Conservation (phyloP, 768 basidiomycete genomes). For the Lepiota brunneoincarnata region DNA sequence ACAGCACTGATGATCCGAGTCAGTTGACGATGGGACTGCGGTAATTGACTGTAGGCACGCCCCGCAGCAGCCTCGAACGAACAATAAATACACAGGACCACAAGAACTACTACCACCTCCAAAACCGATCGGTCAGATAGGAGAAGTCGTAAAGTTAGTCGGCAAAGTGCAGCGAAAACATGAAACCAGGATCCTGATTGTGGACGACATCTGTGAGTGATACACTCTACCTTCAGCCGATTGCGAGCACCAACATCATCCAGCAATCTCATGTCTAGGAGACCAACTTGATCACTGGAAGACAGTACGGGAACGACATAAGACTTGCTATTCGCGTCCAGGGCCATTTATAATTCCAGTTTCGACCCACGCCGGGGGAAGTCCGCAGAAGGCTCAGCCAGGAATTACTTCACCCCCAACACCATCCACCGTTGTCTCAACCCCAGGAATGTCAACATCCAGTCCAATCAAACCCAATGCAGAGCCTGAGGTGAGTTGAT, state of each 20-base stretch:
- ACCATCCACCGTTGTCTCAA: slow-evolving; percentile 20
- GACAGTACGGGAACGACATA: slow-evolving; percentile 50
- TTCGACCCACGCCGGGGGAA: slow-evolving; percentile 7
- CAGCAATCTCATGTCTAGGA: slow-evolving; percentile 44
- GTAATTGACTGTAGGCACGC: slow-evolving; percentile 65
- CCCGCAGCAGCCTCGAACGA: slow-evolving; percentile 14
- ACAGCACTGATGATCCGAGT: not conserved
- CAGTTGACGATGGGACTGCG: slow-evolving; percentile 78
- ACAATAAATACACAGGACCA: slow-evolving; percentile 13
- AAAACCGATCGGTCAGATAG: slow-evolving; percentile 40
- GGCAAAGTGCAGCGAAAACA: slow-evolving; percentile 43
- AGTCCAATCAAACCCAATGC: slow-evolving; percentile 25
- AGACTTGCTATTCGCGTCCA: slow-evolving; percentile 43
- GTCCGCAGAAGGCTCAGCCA: slow-evolving; percentile 6
- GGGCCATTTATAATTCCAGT: slow-evolving; percentile 51
- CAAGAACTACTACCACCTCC: slow-evolving; percentile 19
- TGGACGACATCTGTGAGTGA: slow-evolving; percentile 50
- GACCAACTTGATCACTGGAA: slow-evolving; percentile 57
- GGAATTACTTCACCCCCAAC: slow-evolving; percentile 6
- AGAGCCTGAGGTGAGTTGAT: slow-evolving; percentile 13
- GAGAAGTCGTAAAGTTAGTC: slow-evolving; percentile 41
- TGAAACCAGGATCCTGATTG: slow-evolving; percentile 43
- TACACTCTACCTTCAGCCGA: not conserved
- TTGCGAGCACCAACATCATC: slow-evolving; percentile 1
- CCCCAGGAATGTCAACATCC: slow-evolving; percentile 19